Evolutionary conservation across 2,329 filamentous ascomycete genomes (phyloP).

Genomic region (Phaeosphaeria sp.): DNA sequence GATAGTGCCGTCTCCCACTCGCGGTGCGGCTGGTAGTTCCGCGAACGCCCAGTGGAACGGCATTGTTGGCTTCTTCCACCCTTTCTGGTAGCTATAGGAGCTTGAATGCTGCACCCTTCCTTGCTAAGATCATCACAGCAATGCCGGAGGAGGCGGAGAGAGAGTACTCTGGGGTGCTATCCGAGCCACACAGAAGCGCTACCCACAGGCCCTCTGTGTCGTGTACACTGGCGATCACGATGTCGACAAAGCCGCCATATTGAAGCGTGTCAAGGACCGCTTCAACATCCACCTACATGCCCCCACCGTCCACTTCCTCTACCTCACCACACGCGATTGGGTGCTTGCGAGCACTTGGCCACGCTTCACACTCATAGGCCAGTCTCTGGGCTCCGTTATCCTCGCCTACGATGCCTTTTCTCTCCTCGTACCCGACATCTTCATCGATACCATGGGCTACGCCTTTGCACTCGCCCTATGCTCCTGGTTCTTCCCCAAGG

Average conservation of each 20-base stretch:
- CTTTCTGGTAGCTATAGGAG: constrained; percentile 74
- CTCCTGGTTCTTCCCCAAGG: constrained; percentile 78
- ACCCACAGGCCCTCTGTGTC: constrained; percentile 86
- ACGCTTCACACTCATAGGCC: constrained; percentile 90
- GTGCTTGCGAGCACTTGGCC: constrained; percentile 89
- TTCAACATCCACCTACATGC: constrained; percentile 93
- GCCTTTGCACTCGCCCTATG: constrained; percentile 85
- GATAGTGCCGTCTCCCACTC: constrained; percentile 62
- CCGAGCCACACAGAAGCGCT: constrained; percentile 84
- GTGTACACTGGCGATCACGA: constrained; percentile 97
- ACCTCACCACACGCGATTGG: constrained; percentile 85
- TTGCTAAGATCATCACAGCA: constrained; percentile 61
- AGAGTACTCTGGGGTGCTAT: constrained; percentile 96
- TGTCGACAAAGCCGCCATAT: constrained; percentile 78
- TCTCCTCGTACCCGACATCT: constrained; percentile 90
- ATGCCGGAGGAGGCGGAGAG: constrained; percentile 95
- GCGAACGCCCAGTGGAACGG: constrained; percentile 74
- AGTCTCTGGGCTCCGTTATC: constrained; percentile 86
- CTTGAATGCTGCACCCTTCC: too few relatives aligned
- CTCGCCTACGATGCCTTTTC: constrained; percentile 92
- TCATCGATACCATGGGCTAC: constrained; percentile 98
- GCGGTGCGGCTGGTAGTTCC: constrained; percentile 51
- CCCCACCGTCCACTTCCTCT: constrained; percentile 84
- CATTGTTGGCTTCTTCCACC: constrained; percentile 95
- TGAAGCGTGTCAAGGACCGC: constrained; percentile 76